Conservation (phyloP, 1,139 yeast genomes). For the Hemisphaericaspora subhashii region DNA sequence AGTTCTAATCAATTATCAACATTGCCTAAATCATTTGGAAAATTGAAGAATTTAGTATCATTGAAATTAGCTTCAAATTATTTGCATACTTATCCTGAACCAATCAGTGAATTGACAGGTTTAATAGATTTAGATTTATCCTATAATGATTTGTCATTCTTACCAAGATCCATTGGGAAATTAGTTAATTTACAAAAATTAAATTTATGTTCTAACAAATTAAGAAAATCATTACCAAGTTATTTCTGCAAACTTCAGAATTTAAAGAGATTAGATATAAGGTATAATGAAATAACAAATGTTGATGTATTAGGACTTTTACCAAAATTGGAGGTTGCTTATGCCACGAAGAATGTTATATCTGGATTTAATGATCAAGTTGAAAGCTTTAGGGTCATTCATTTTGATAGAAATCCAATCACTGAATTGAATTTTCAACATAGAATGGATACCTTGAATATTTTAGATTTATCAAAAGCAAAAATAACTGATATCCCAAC, state of each 20-base stretch:
- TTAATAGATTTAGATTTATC: slow-evolving; percentile 76
- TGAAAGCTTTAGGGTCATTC: slow-evolving; percentile 52
- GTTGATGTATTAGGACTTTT: slow-evolving; percentile 65
- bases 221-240: slow-evolving; percentile 56
- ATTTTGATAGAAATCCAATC: slow-evolving; percentile 69
- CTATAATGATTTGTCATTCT: slow-evolving; percentile 63
- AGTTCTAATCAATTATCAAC: slow-evolving; percentile 71
- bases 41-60: slow-evolving; percentile 53
- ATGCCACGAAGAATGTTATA: slow-evolving; percentile 76
- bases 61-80: slow-evolving; percentile 82
- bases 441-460: slow-evolving; percentile 61
- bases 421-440: slow-evolving; percentile 67
- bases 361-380: slow-evolving; percentile 63
- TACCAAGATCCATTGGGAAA: slow-evolving; percentile 66
- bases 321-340: slow-evolving; percentile 68
- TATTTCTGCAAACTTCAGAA: slow-evolving; percentile 52
- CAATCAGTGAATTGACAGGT: slow-evolving; percentile 60
- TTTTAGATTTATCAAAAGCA: slow-evolving; percentile 77
- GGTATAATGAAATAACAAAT: slow-evolving; percentile 69
- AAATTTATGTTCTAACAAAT: slow-evolving; percentile 71
- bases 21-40: slow-evolving; percentile 64
- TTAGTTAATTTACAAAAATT: slow-evolving; percentile 63
- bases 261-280: slow-evolving; percentile 74
- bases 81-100: slow-evolving; percentile 66
- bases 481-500: slow-evolving; percentile 74